A percentile compares a stretch with the other conserved stretches of the same genome.
Conservation (phyloP, 805 yeast genomes). For the Alloascoidea hylecoeti region DNA sequence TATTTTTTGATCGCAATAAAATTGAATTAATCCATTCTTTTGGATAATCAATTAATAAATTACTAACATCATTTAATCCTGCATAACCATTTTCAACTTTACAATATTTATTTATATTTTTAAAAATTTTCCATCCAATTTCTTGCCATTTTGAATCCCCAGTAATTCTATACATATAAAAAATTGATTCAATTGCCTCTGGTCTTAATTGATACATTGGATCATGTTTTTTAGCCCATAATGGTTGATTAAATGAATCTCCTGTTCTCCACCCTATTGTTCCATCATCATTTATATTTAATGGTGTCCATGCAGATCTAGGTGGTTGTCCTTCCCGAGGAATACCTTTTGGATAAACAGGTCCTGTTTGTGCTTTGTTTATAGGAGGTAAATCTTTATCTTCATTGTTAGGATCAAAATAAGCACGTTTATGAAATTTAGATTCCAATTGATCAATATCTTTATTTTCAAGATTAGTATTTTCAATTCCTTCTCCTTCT, state of each 20-base stretch:
- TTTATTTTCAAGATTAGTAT: too few relatives aligned
- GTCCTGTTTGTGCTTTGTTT: too few relatives aligned
- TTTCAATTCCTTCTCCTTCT: too few relatives aligned
- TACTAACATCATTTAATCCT: slow-evolving; percentile 25
- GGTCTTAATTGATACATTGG: slow-evolving; percentile 37
- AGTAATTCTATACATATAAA: slow-evolving; percentile 43
- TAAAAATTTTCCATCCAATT: slow-evolving; percentile 35
- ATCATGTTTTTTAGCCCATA: slow-evolving; percentile 16
- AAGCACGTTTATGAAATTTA: too few relatives aligned
- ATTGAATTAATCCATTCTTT: slow-evolving; percentile 12
- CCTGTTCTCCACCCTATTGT: slow-evolving; percentile 11
- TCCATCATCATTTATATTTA: slow-evolving; percentile 1
- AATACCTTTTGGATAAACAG: too few relatives aligned
- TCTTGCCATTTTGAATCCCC: slow-evolving; percentile 45
- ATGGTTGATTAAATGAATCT: slow-evolving; percentile 11
- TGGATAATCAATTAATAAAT: too few relatives aligned
- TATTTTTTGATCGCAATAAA: not conserved
- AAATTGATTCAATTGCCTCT: slow-evolving; percentile 46
- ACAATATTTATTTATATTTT: slow-evolving; percentile 19
- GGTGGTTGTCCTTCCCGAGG: not conserved
- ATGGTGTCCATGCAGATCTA: too few relatives aligned
- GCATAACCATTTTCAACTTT: slow-evolving; percentile 19
- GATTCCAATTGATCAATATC: too few relatives aligned
- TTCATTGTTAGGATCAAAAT: too few relatives aligned
- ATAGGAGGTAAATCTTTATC: too few relatives aligned